phyloP scores from a whole-genome alignment of 345 rosid species.

The Triadica sebifera region DNA sequence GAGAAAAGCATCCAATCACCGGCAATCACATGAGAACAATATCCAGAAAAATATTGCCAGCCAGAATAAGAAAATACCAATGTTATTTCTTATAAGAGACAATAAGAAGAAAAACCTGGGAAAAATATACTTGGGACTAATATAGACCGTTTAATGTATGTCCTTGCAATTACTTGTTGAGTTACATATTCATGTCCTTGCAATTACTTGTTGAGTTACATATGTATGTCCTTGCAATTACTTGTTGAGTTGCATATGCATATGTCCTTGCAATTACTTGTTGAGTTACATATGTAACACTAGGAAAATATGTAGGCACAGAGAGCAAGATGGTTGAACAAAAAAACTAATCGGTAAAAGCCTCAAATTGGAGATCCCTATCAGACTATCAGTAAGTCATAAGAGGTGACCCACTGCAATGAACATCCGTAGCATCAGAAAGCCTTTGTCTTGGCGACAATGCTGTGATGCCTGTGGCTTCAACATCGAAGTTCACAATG shows the following conservation, averaged over 20 bases:
- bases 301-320: conserved; percentile 6
- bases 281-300: conserved; percentile 24
- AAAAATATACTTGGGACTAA: background rate
- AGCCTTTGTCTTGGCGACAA: conserved; percentile 86
- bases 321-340: conserved; percentile 8
- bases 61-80: background rate
- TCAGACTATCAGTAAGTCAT: conserved; percentile 56
- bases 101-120: background rate
- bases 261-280: background rate
- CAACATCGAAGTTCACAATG: conserved; percentile 70
- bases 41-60: background rate
- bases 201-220: conserved; percentile 15
- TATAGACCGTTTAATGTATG: background rate
- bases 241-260: conserved; percentile 19
- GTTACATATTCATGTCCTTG: conserved; percentile 15
- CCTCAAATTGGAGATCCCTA: background rate
- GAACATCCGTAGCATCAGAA: conserved; percentile 88
- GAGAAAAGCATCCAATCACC: background rate
- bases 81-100: conserved; percentile 4
- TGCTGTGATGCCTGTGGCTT: conserved; percentile 59
- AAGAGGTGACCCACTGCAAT: conserved; percentile 82
- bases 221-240: conserved; percentile 16
- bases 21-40: background rate
- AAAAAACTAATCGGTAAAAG: conserved; percentile 11
- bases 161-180: conserved; percentile 12